phyloP scores from a whole-genome alignment of 1,139 yeast species.

The Debaryomyces singareniensis region DNA sequence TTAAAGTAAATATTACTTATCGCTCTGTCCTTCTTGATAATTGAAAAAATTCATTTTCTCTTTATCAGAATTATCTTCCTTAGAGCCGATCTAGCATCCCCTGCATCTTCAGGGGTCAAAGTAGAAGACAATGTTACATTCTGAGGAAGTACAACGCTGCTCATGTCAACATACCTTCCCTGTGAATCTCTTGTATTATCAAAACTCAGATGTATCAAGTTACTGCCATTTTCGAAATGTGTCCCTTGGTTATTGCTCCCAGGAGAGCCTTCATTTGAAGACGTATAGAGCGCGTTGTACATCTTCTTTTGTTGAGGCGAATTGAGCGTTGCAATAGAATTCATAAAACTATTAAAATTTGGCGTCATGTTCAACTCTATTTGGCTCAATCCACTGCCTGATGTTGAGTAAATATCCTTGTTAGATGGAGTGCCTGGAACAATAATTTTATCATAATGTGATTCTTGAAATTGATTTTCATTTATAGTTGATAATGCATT shows the following conservation, averaged over 20 bases:
- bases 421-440: constrained; percentile 33
- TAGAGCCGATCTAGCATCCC: constrained; percentile 38
- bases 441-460: constrained; percentile 5
- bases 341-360: constrained; percentile 39
- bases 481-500: constrained; percentile 11
- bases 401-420: constrained; percentile 24
- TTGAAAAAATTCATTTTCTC: constrained; percentile 14
- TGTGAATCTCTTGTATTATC: constrained; percentile 1
- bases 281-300: constrained; percentile 15
- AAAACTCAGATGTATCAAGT: constrained; percentile 14
- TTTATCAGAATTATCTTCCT: constrained; percentile 34
- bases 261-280: constrained; percentile 14
- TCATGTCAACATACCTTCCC: constrained; percentile 1
- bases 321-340: constrained; percentile 29
- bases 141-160: constrained; percentile 2
- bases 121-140: constrained; percentile 7
- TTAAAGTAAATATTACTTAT: too few species aligned
- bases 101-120: constrained; percentile 22
- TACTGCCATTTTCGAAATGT: constrained; percentile 13
- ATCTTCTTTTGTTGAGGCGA: constrained; percentile 26
- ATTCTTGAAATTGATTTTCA: constrained; percentile 10
- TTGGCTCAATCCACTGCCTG: constrained; percentile 28
- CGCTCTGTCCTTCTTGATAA: too few species aligned
- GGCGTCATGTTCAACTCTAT: constrained; percentile 34
- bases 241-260: constrained; percentile 3